phyloP scores from a whole-genome alignment of 345 rosid species.

The Pugionium cornutum region DNA sequence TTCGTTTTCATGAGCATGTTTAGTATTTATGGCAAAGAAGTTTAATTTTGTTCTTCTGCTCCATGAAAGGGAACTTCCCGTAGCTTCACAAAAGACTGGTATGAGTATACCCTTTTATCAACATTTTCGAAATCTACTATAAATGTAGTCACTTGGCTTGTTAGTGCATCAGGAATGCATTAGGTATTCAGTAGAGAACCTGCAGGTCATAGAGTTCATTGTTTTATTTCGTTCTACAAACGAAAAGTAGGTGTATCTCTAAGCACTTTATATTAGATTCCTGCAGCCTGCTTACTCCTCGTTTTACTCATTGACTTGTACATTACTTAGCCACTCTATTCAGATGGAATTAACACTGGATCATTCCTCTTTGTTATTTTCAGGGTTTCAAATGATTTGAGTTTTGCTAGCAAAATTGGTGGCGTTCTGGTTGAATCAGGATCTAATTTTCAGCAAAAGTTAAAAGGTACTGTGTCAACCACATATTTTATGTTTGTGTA shows the following conservation, averaged over 20 bases:
- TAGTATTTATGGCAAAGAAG: no score
- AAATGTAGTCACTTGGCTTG: slow-evolving; percentile 4
- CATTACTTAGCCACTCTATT: neutral
- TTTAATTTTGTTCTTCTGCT: no score
- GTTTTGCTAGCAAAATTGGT: slow-evolving; percentile 62
- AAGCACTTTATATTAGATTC: neutral
- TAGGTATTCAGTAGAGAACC: neutral
- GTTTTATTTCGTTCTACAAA: neutral
- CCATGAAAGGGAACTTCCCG: no score
- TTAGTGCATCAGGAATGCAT: slow-evolving; percentile 12
- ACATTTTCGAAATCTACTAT: neutral
- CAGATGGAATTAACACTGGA: slow-evolving; percentile 5
- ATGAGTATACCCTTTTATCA: no score
- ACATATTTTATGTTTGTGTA: slow-evolving; percentile 10
- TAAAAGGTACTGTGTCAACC: slow-evolving; percentile 51
- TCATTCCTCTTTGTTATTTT: slow-evolving; percentile 29
- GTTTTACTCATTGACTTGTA: neutral
- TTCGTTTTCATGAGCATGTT: neutral
- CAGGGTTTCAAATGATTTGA: slow-evolving; percentile 75
- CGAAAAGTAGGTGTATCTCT: slow-evolving; percentile 10
- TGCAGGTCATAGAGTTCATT: neutral
- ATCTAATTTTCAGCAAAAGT: slow-evolving; percentile 45
- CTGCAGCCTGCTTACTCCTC: slow-evolving; percentile 8
- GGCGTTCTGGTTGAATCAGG: slow-evolving; percentile 79
- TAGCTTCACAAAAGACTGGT: no score